Conservation (phyloP, 1,284 basidiomycete species). For the Irpex rosettiformis region DNA sequence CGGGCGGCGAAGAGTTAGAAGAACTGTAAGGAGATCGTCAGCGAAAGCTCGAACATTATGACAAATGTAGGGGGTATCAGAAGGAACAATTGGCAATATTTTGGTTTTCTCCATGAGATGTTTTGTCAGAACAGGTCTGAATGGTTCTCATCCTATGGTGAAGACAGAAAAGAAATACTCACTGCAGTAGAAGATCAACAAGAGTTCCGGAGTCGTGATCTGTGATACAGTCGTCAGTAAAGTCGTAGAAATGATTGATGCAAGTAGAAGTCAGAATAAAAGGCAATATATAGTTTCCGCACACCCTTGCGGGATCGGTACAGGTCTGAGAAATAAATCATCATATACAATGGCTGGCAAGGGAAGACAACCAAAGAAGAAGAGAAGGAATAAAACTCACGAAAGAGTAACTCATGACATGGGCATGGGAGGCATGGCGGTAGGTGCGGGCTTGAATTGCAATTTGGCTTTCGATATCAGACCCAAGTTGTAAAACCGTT, state of each 20-base stretch:
- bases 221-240: slow-evolving; percentile 5
- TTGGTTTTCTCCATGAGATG: slow-evolving; percentile 29
- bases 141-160: slow-evolving; percentile 27
- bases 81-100: slow-evolving; percentile 33
- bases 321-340: slow-evolving; percentile 45
- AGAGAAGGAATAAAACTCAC: slow-evolving; percentile 19
- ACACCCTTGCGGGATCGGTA: slow-evolving; percentile 34
- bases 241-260: slow-evolving; percentile 5
- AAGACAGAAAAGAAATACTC: slow-evolving; percentile 18
- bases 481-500: slow-evolving; percentile 58
- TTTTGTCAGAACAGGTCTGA: slow-evolving; percentile 40
- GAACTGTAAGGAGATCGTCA: not conserved
- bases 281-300: slow-evolving; percentile 39
- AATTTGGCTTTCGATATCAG: slow-evolving; percentile 30
- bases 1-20: not conserved
- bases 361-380: not conserved
- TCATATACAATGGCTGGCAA: slow-evolving; percentile 21
- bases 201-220: slow-evolving; percentile 3
- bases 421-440: slow-evolving; percentile 37
- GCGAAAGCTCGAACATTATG: not conserved
- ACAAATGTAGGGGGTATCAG: slow-evolving; percentile 19
- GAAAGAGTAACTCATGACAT: slow-evolving; percentile 3
- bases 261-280: slow-evolving; percentile 30
- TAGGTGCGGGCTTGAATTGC: slow-evolving; percentile 51
- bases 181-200: slow-evolving; percentile 15